Percentiles rank a stretch among this genome's conserved stretches.
These are phyloP conservation scores for Teratosphaeria epicoccoides DNA, from an alignment of 2,329 filamentous ascomycete genomes.

Conservation along the genomic window DNA sequence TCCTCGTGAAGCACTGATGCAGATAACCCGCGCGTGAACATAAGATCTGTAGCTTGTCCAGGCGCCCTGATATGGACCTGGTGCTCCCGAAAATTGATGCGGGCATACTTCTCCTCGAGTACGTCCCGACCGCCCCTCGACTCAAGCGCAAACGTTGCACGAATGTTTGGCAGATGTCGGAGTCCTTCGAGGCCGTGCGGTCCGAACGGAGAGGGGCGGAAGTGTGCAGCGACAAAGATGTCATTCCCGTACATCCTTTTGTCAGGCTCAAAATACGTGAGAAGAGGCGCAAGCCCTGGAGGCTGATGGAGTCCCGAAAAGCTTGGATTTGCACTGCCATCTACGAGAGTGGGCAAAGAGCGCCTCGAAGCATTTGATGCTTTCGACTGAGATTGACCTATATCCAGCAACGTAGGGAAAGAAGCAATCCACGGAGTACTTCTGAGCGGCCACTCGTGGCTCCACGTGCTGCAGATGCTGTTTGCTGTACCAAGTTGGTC, in stretches of 20 bases:
- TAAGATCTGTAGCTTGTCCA: conserved; percentile 13
- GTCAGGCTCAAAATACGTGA: conserved; percentile 11
- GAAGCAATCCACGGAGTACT: not conserved
- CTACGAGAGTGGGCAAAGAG: not conserved
- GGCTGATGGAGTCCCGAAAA: not conserved
- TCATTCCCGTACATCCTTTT: not conserved
- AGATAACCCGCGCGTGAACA: conserved; percentile 7
- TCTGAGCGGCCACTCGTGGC: not conserved
- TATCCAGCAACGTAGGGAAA: not conserved
- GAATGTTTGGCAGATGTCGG: conserved; percentile 7
- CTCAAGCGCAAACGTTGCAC: conserved; percentile 3
- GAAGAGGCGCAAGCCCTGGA: conserved; percentile 5
- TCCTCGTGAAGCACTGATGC: not conserved
- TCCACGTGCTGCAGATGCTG: not conserved
- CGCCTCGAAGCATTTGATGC: not conserved
- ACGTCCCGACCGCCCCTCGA: not conserved
- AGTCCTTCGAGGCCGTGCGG: conserved; percentile 3
- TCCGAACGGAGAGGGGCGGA: conserved; percentile 10
- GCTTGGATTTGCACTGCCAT: not conserved
- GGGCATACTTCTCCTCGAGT: not conserved
- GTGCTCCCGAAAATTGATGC: not conserved
- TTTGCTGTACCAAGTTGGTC: not conserved
- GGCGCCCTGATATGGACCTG: conserved; percentile 12
- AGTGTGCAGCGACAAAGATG: conserved; percentile 6
- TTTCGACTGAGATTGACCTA: not conserved